Conservation (phyloP, 2,329 filamentous ascomycete species). For the Alternaria sp. region DNA sequence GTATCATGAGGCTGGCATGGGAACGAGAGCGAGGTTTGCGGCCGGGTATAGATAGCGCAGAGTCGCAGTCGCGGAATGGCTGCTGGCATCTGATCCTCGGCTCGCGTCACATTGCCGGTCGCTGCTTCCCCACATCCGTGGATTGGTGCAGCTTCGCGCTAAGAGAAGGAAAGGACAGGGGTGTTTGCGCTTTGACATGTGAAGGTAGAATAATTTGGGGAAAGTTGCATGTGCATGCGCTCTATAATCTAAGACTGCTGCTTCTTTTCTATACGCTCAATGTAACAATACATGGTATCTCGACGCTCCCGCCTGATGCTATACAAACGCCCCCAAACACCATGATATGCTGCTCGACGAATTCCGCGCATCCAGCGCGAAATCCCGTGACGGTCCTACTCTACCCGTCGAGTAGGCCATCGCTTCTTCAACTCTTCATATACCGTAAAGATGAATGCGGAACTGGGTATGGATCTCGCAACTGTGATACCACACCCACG, state of each 20-base stretch:
- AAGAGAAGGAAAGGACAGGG: constrained; percentile 19
- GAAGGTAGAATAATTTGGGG: constrained; percentile 16
- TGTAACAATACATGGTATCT: constrained; percentile 17
- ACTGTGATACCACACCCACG: constrained; percentile 95
- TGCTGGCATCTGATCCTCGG: constrained; percentile 40
- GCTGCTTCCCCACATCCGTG: constrained; percentile 39
- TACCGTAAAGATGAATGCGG: constrained; percentile 97
- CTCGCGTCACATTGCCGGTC: constrained; percentile 42
- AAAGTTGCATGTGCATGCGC: constrained; percentile 22
- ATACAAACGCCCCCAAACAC: constrained; percentile 16
- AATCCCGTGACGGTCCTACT: neutral
- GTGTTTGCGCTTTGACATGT: constrained; percentile 31
- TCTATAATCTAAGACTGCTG: neutral
- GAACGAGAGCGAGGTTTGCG: constrained; percentile 10
- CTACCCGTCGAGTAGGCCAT: constrained; percentile 34
- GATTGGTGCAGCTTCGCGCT: constrained; percentile 20
- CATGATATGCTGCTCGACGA: neutral
- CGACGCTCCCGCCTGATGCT: constrained; percentile 7
- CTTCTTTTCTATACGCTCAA: constrained; percentile 2
- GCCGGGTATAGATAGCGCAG: constrained; percentile 21
- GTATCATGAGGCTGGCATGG: constrained; percentile 16
- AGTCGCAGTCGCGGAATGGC: constrained; percentile 23
- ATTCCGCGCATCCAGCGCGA: neutral
- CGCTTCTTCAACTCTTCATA: constrained; percentile 80
- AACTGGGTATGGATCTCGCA: constrained; percentile 84